Conservation (phyloP, 371 early-diverging fungal genomes). For the Smittium culicis region DNA sequence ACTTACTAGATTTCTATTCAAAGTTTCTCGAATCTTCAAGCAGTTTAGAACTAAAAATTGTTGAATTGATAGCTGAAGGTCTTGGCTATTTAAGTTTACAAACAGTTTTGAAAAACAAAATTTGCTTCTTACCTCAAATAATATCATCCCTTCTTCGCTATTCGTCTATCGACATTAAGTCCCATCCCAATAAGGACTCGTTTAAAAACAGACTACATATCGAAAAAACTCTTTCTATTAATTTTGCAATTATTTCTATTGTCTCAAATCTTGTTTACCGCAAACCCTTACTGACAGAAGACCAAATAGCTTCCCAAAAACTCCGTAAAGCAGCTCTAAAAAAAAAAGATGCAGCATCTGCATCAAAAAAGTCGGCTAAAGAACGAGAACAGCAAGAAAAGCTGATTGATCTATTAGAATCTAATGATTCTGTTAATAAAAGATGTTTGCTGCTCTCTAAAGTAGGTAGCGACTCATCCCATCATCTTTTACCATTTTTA, state of each 20-base stretch:
- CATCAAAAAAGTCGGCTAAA: background rate
- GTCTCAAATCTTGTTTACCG: slow-evolving; percentile 6
- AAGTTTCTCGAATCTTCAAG: too few relatives aligned
- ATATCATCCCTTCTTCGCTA: background rate
- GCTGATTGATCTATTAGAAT: background rate
- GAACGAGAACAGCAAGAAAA: background rate
- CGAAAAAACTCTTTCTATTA: too few relatives aligned
- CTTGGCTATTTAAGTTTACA: slow-evolving; percentile 7
- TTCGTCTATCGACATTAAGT: too few relatives aligned
- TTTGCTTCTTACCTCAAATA: background rate
- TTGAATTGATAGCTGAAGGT: background rate
- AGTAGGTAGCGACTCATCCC: too few relatives aligned
- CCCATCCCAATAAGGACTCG: background rate
- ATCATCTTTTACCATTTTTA: background rate
- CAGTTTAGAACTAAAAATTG: background rate
- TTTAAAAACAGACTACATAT: background rate
- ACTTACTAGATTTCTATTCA: too few relatives aligned
- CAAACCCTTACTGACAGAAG: slow-evolving; percentile 6
- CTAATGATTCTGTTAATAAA: slow-evolving; percentile 1
- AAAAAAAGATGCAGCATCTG: too few relatives aligned
- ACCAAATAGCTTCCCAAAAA: background rate
- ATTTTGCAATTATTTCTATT: slow-evolving; percentile 4
- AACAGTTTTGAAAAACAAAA: slow-evolving; percentile 1
- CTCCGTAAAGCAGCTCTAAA: slow-evolving; percentile 6
- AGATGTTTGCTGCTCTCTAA: background rate